Percentiles rank a stretch among this genome's conserved stretches.
Conservation (phyloP, 1,139 yeast genomes). For the Saccharomyces hybrid region DNA sequence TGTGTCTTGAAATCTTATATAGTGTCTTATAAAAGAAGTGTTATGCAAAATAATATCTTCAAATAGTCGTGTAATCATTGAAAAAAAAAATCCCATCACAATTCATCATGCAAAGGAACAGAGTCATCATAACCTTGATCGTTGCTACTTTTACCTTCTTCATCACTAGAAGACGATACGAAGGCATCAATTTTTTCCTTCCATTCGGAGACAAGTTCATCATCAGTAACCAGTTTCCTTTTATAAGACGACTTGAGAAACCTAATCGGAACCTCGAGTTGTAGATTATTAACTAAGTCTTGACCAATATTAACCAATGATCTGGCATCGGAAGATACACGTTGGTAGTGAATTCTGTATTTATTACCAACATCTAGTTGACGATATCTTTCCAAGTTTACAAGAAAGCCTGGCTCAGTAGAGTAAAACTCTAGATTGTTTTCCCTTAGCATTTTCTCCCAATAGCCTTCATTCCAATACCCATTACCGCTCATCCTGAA, state of each 20-base stretch:
- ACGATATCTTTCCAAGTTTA: conserved; percentile 68
- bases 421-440: conserved; percentile 62
- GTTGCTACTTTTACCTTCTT: background rate
- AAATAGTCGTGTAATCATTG: no score
- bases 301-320: conserved; percentile 87
- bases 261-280: conserved; percentile 35
- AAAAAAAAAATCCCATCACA: background rate
- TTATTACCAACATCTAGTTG: conserved; percentile 65
- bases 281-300: conserved; percentile 84
- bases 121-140: background rate
- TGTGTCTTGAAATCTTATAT: no score
- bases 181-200: background rate
- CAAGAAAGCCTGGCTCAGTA: conserved; percentile 68
- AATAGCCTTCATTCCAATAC: conserved; percentile 92
- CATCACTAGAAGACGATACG: background rate
- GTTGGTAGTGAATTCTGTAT: conserved; percentile 80
- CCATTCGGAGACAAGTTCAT: background rate
- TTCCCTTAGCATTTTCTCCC: conserved; percentile 60
- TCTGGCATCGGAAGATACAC: conserved; percentile 66
- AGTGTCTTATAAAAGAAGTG: no score
- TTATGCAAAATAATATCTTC: no score
- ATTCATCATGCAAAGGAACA: background rate
- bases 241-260: conserved; percentile 5
- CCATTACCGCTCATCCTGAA: conserved; percentile 75
- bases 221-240: background rate